Evolutionary conservation across 2,329 filamentous ascomycete species (phyloP).

Genomic region (Proliferodiscus dingleyae): DNA sequence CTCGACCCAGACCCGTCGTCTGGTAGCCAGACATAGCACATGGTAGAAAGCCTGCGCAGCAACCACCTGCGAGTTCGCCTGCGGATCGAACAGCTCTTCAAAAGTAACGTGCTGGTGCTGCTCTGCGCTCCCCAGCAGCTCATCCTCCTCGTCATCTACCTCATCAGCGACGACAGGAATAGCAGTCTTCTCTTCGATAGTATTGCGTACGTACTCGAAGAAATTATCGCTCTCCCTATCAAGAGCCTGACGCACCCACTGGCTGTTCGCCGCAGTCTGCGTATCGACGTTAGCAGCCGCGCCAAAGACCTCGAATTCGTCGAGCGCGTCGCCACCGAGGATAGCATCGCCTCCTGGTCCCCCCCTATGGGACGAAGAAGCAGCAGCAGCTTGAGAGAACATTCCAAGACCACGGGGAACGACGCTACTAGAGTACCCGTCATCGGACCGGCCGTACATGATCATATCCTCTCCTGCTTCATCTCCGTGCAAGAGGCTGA

Average conservation of each 20-base stretch:
- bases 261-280: conserved; percentile 41
- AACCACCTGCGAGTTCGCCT: conserved; percentile 47
- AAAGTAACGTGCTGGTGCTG: conserved; percentile 53
- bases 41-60: conserved; percentile 75
- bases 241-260: conserved; percentile 47
- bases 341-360: not conserved
- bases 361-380: not conserved
- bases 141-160: conserved; percentile 9
- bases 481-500: no score
- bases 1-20: conserved; percentile 54
- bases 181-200: conserved; percentile 36
- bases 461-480: conserved; percentile 22
- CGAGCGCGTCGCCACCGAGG: conserved; percentile 23
- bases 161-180: conserved; percentile 15
- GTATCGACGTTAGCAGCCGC: conserved; percentile 39
- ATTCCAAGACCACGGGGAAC: not conserved
- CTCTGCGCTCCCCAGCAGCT: conserved; percentile 5
- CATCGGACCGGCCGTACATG: conserved; percentile 24
- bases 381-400: conserved; percentile 22
- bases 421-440: not conserved
- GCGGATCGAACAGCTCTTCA: conserved; percentile 60
- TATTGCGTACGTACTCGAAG: conserved; percentile 50
- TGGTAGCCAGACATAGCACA: conserved; percentile 65
- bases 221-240: conserved; percentile 60
- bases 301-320: conserved; percentile 42